Conservation (phyloP, 805 yeast genomes). For the Kregervanrija delftensis region DNA sequence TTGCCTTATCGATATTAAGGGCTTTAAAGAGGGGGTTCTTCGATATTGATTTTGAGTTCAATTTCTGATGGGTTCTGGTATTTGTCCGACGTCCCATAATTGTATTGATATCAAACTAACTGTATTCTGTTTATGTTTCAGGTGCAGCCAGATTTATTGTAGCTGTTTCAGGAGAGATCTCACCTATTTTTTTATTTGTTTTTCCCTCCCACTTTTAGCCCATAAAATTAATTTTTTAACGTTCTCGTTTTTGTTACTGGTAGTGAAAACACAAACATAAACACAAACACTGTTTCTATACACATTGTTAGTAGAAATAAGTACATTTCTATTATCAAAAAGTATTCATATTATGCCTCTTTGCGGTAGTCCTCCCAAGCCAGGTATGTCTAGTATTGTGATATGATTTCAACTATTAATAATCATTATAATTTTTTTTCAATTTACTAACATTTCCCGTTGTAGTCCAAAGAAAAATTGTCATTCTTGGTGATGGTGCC, state of each 20-base stretch:
- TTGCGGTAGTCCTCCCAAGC: constrained; percentile 39
- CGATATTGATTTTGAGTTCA: not conserved
- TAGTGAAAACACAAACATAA: too few relatives aligned
- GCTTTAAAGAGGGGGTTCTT: constrained; percentile 3
- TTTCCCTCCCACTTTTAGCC: too few relatives aligned
- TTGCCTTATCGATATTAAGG: not conserved
- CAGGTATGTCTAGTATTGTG: constrained; percentile 24
- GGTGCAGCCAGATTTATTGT: too few relatives aligned
- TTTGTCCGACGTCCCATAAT: too few relatives aligned
- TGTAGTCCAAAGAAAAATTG: constrained; percentile 80
- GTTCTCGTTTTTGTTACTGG: too few relatives aligned
- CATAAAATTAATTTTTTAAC: too few relatives aligned
- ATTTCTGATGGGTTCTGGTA: too few relatives aligned
- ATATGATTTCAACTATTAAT: not conserved
- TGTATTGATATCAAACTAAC: too few relatives aligned
- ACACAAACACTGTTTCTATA: not conserved
- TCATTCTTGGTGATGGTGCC: constrained; percentile 96
- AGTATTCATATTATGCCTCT: constrained; percentile 28
- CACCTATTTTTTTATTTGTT: too few relatives aligned
- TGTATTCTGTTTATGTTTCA: too few relatives aligned
- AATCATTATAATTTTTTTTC: not conserved
- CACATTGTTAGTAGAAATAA: not conserved
- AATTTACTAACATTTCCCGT: constrained; percentile 4
- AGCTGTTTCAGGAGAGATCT: too few relatives aligned
- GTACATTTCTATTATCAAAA: not conserved